Evolutionary conservation across 1,139 yeast genomes (phyloP).

Genomic region (Candida tetrigidarum): DNA sequence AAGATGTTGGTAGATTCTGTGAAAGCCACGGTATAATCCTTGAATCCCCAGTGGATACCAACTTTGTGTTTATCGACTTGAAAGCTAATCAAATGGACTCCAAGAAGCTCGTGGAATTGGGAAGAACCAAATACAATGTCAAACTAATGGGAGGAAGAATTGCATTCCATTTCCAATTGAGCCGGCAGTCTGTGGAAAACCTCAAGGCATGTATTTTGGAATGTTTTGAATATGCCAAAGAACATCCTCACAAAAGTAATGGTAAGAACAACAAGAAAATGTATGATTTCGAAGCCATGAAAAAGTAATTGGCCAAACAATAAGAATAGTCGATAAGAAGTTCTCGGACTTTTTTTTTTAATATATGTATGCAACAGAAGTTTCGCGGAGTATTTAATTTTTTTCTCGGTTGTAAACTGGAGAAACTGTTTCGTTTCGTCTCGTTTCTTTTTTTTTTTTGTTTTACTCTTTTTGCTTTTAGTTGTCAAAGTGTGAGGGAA

Average conservation of each 20-base stretch:
- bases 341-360: too few species aligned
- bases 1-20: constrained; percentile 66
- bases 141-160: constrained; percentile 75
- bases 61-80: constrained; percentile 80
- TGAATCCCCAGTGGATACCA: constrained; percentile 82
- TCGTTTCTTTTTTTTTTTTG: too few species aligned
- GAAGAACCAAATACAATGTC: constrained; percentile 58
- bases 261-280: constrained; percentile 32
- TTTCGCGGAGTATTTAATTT: too few species aligned
- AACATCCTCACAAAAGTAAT: constrained; percentile 29
- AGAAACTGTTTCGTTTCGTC: too few species aligned
- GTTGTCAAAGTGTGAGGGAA: too few species aligned
- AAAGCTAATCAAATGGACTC: constrained; percentile 63
- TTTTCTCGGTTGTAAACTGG: too few species aligned
- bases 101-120: constrained; percentile 56
- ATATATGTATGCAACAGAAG: not conserved
- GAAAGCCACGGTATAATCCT: constrained; percentile 50
- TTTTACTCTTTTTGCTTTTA: too few species aligned
- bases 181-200: constrained; percentile 65
- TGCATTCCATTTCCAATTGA: constrained; percentile 85
- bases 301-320: too few species aligned
- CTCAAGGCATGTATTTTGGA: constrained; percentile 65
- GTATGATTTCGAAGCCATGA: constrained; percentile 34
- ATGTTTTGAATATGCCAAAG: constrained; percentile 49
- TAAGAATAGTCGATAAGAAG: too few species aligned